A percentile compares a stretch with the other conserved stretches of the same genome.
Conservation (phyloP, 2,329 filamentous ascomycete genomes). For the Aureobasidium namibiae region DNA sequence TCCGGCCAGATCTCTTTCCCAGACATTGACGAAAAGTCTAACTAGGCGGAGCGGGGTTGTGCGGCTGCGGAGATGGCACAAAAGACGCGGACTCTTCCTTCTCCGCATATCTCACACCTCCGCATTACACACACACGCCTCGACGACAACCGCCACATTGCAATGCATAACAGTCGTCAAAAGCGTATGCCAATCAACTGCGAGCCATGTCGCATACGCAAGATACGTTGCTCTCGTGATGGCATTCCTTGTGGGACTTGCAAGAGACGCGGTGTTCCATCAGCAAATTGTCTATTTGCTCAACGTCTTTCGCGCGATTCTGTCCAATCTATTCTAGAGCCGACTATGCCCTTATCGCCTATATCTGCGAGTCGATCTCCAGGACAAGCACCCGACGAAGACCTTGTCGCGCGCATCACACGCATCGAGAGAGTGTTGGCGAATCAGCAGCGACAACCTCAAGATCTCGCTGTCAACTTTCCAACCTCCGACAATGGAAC, state of each 20-base stretch:
- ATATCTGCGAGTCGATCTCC: neutral
- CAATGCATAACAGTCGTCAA: neutral
- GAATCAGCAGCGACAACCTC: neutral
- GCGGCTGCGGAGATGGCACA: neutral
- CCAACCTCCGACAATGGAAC: neutral
- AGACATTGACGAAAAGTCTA: too few species aligned
- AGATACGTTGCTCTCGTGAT: slow-evolving; percentile 33
- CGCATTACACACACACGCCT: too few species aligned
- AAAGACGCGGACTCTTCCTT: neutral
- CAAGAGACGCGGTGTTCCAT: slow-evolving; percentile 28
- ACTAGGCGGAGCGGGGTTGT: neutral
- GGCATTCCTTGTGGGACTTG: slow-evolving; percentile 33
- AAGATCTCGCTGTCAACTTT: neutral
- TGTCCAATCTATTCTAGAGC: neutral
- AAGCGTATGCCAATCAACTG: slow-evolving; percentile 31
- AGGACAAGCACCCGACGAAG: neutral
- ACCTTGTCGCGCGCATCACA: neutral
- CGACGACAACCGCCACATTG: neutral
- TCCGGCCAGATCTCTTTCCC: too few species aligned
- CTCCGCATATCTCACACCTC: neutral
- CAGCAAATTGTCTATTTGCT: slow-evolving; percentile 1
- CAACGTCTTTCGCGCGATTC: neutral
- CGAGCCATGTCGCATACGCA: slow-evolving; percentile 33
- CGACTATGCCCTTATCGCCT: neutral
- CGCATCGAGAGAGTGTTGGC: neutral